Base-by-base conservation (phyloP, 1,139 yeast genomes). In the Groenewaldozyma sp. region DNA sequence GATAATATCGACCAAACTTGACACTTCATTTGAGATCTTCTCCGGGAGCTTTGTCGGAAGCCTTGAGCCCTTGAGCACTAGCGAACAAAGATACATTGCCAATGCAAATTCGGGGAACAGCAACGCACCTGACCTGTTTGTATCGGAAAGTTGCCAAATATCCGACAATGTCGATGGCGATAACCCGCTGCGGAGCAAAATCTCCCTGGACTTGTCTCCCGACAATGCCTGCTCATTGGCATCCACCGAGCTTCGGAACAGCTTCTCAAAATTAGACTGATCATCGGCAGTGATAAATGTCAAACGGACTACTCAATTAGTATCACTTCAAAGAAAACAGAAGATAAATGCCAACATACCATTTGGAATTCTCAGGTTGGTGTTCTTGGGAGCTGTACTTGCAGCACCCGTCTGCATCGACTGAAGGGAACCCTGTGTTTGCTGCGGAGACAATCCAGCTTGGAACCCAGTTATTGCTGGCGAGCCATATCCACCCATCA, bases 31-130 rank as follows among this genome's bases (percentile, higher is more conserved):
- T 51, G 67, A 67, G 66, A 88, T 75, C 49, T 73, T 78, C 16
- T 74, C 74, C 18, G 94, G 95, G 47, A 91, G 64, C 22, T 67
- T 68, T 29, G 69, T 68, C 1, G 98, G 97, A 42, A 88, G 67
- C 2, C 80, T 67, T 43, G 80, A 83, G 20, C 95, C 95, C 52
- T 77, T 76, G 51, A 84, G 68, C 0, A 82, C 82, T 56, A 76
- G 63, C 49, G 84, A 82, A 56, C 95, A 87, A 49, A 91, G 70
- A 59, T 86, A 94, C 70, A 91, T 77, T 14, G 95, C 94, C 52
- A 88, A 69, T 10, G 95, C 95, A 66, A 91, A 91, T 59, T 91
- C 97, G 0, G 98, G 98, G 55, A 88, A 91, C 47, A 91, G 64
- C 44, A 91, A 70, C 35, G 78, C 72, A 1, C 97, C 97, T 3